Evolutionary conservation across 2,329 filamentous ascomycete genomes (phyloP), one percentile per base, ranked within the genome.

Genomic region (Phialophora tarda): DNA sequence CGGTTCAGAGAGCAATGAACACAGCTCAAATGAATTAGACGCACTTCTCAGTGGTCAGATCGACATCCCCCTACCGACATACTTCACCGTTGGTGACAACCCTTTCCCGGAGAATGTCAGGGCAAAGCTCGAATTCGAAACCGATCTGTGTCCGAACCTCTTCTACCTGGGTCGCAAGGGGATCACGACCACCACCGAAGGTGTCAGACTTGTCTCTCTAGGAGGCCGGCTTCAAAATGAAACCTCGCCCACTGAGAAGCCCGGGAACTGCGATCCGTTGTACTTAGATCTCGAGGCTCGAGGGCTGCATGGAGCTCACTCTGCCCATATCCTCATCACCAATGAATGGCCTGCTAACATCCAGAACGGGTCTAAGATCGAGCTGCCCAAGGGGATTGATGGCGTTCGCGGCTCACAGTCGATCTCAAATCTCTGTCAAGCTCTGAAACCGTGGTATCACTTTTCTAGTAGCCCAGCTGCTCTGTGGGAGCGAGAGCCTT

Each of bases 401-500:
- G 77, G 81, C n/a, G 81, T 88, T 0, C 72, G 81, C 24, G 83
- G 85, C 64, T 86, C 86, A n/a, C 84, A 88, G 61, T 87, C 88
- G 63, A 82, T 98, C 50, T 88, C 93, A 5, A 91, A 96, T 66
- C 83, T 99, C 11, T 94, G 90, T 74, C 84, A 88, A 2, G 80
- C 87, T 0, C 79, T 99, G 23, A 95, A 93, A 76, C 95, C 95
- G n/a, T 88, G 91, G 30, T 99, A 99, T 75, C 93, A 98, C 77
- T 89, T 98, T 74, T 88, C 91, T 1, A 83, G 86, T 3, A 91
- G 91, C 0, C 84, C 87, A 0, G 79, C 83, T 6, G 88, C 88
- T 73, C 94, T 91, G 78, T 98, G 89, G 76, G 94, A 99, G 79
- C 88, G 95, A 63, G 95, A 98, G 78, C 92, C 94, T 0, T 99